Evolutionary conservation across 2,329 filamentous ascomycete species (phyloP).

Genomic region (Talaromyces sp.): DNA sequence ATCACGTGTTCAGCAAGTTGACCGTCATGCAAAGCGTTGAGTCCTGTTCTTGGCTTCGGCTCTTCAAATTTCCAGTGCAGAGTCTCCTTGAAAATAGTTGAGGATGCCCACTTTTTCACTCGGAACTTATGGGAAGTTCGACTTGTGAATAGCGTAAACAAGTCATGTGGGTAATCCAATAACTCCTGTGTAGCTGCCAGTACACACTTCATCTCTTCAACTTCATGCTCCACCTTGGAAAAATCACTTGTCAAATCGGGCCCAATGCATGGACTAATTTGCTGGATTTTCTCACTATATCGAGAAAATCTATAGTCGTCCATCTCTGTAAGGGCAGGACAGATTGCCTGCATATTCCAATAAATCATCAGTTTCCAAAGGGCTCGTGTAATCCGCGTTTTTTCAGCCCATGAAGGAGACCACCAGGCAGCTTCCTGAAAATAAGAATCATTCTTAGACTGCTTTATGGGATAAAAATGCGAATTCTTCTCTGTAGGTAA

Average conservation of each 20-base stretch:
- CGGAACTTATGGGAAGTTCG: neutral
- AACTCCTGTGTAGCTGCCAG: neutral
- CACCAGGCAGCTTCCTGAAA: neutral
- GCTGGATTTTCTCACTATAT: neutral
- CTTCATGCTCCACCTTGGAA: neutral
- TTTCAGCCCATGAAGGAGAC: slow-evolving; percentile 7
- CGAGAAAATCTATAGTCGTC: neutral
- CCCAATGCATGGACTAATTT: neutral
- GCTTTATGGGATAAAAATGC: neutral
- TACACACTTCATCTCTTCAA: neutral
- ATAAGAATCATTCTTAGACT: neutral
- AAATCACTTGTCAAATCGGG: neutral
- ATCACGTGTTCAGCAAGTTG: too few relatives aligned
- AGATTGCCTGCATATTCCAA: neutral
- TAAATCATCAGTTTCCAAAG: slow-evolving; percentile 8
- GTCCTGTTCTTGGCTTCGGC: too few relatives aligned
- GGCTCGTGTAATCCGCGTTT: neutral
- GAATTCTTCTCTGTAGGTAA: neutral
- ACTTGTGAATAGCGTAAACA: neutral
- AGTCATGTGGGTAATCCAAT: neutral
- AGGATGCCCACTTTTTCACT: neutral
- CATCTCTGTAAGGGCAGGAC: neutral
- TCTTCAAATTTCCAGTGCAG: too few relatives aligned
- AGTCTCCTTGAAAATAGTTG: neutral
- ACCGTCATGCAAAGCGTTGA: too few relatives aligned